These are phyloP conservation scores for Stagonosporopsis cucurbitacearum DNA, from an alignment of 2,329 filamentous ascomycete genomes.

Conservation along the genomic window DNA sequence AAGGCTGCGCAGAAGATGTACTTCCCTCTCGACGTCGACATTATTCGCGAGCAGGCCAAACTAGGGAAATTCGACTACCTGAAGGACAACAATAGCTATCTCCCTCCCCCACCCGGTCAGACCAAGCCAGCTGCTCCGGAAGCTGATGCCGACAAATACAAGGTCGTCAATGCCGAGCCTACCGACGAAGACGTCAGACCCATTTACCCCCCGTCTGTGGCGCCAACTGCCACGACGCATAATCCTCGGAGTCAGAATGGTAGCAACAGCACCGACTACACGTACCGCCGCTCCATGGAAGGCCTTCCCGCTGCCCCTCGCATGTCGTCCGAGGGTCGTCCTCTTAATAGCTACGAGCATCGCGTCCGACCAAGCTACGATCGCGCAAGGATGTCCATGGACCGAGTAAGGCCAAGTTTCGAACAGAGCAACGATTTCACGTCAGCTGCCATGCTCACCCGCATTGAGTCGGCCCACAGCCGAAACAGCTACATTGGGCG, in stretches of 20 bases:
- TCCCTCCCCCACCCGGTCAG: slow-evolving; percentile 53
- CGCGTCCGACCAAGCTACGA: slow-evolving; percentile 82
- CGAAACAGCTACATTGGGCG: slow-evolving; percentile 33
- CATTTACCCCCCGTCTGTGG: slow-evolving; percentile 91
- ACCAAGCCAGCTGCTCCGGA: slow-evolving; percentile 65
- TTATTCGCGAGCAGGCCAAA: slow-evolving; percentile 89
- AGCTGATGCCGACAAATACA: slow-evolving; percentile 50
- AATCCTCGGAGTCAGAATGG: slow-evolving; percentile 86
- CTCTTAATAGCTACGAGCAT: slow-evolving; percentile 23
- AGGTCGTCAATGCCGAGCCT: slow-evolving; percentile 56
- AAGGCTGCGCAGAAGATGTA: slow-evolving; percentile 94
- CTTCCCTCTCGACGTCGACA: slow-evolving; percentile 89
- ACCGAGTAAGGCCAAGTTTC: slow-evolving; percentile 81
- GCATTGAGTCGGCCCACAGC: slow-evolving; percentile 73
- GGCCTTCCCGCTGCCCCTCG: slow-evolving; percentile 37
- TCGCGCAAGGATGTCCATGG: slow-evolving; percentile 84
- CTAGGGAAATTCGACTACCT: slow-evolving; percentile 83
- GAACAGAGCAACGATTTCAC: slow-evolving; percentile 92
- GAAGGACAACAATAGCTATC: slow-evolving; percentile 60
- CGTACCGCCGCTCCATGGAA: slow-evolving; percentile 55
- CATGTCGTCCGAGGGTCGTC: slow-evolving; percentile 39
- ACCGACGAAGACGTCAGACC: slow-evolving; percentile 85
- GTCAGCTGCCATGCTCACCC: slow-evolving; percentile 80
- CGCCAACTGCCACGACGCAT: slow-evolving; percentile 70
- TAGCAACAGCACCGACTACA: slow-evolving; percentile 93